Conservation (phyloP, 1,139 yeast genomes). For the Taiozyma sp. region DNA sequence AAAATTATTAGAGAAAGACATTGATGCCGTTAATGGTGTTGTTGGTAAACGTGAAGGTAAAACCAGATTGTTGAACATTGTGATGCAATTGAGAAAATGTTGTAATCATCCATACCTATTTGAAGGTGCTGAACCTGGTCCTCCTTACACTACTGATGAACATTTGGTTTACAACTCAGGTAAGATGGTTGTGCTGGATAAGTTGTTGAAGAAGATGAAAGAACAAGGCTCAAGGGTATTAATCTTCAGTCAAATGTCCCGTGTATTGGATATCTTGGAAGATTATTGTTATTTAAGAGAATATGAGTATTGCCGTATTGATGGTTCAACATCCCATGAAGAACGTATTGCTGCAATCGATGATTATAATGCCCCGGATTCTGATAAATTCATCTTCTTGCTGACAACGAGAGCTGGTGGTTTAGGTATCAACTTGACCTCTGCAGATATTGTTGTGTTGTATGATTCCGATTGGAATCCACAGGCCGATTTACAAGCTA, state of each 20-base stretch:
- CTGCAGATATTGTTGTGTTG: constrained; percentile 68
- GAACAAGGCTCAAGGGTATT: constrained; percentile 70
- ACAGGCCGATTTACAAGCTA: constrained; percentile 81
- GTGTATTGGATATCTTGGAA: constrained; percentile 73
- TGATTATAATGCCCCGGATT: constrained; percentile 65
- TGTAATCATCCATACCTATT: constrained; percentile 80
- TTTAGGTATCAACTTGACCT: constrained; percentile 73
- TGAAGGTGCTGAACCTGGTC: constrained; percentile 88
- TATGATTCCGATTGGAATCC: constrained; percentile 87
- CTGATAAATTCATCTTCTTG: constrained; percentile 63
- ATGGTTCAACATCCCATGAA: constrained; percentile 75
- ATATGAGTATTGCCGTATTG: constrained; percentile 68
- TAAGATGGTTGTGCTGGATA: constrained; percentile 68
- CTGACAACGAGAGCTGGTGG: constrained; percentile 85
- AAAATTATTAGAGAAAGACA: constrained; percentile 68
- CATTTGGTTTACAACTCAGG: constrained; percentile 70
- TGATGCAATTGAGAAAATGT: constrained; percentile 79
- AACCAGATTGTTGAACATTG: constrained; percentile 68
- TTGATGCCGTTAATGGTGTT: constrained; percentile 80
- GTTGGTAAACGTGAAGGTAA: constrained; percentile 71
- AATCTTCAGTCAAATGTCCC: constrained; percentile 77
- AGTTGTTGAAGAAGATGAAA: constrained; percentile 53
- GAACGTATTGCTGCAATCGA: constrained; percentile 75
- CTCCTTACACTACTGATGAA: constrained; percentile 80
- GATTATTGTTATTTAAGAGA: constrained; percentile 70